phyloP scores from a whole-genome alignment of 495 filamentous ascomycete genomes.

The Saxophila tyrrhenica region DNA sequence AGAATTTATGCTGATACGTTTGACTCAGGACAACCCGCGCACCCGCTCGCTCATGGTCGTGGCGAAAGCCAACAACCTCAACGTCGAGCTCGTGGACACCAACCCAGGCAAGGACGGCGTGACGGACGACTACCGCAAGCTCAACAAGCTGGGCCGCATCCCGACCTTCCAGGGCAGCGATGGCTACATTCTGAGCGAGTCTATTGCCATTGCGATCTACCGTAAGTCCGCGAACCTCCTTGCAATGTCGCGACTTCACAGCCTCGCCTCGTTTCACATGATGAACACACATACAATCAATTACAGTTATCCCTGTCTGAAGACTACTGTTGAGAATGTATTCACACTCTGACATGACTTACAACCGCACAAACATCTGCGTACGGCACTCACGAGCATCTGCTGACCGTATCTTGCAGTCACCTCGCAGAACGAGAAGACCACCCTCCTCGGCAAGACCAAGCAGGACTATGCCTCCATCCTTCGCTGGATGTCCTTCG shows the following conservation, averaged over 20 bases:
- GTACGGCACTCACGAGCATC: neutral
- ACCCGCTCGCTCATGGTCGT: conserved; percentile 69
- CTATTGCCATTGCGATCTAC: conserved; percentile 93
- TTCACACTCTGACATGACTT: conserved; percentile 47
- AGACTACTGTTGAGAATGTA: conserved; percentile 65
- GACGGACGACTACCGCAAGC: conserved; percentile 62
- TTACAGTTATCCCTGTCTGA: conserved; percentile 99
- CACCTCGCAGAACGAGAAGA: conserved; percentile 99
- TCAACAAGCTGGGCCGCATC: conserved; percentile 80
- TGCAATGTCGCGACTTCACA: conserved; percentile 9
- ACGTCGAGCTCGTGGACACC: conserved; percentile 70
- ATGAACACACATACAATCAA: conserved; percentile 61
- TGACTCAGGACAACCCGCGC: conserved; percentile 69
- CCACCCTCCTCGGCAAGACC: conserved; percentile 94
- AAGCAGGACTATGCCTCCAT: conserved; percentile 99
- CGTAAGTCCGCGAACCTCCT: conserved; percentile 48
- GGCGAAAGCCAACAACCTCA: conserved; percentile 89
- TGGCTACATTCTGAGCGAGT: conserved; percentile 80
- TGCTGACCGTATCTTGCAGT: conserved; percentile 41
- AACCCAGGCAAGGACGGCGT: conserved; percentile 44
- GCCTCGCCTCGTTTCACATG: conserved; percentile 39
- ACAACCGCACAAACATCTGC: neutral
- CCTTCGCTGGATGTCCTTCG: conserved; percentile 90
- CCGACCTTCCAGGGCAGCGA: conserved; percentile 88
- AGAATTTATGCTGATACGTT: neutral